Conservation (phyloP, 192 early-diverging fungal genomes). For the Coemansia sp. region DNA sequence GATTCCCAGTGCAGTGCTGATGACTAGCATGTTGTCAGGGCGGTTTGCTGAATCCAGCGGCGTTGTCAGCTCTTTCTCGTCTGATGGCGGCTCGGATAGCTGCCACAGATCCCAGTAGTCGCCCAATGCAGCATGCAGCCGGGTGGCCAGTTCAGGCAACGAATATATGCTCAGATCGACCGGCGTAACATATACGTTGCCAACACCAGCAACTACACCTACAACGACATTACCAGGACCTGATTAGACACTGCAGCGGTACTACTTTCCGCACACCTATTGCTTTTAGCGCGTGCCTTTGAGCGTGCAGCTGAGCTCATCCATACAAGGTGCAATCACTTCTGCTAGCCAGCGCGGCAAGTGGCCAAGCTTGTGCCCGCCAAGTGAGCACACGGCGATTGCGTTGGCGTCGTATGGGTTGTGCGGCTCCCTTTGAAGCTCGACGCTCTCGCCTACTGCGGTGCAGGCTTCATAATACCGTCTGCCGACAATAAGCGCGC, state of each 20-base stretch:
- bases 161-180: constrained; percentile 9
- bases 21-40: not conserved
- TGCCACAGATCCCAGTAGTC: constrained; percentile 43
- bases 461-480: constrained; percentile 17
- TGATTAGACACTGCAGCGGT: too few species aligned
- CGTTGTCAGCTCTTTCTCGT: not conserved
- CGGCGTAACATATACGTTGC: constrained; percentile 22
- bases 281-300: not conserved
- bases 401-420: constrained; percentile 31
- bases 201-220: constrained; percentile 16
- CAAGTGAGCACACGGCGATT: constrained; percentile 10
- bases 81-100: constrained; percentile 1
- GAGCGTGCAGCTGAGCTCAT: constrained; percentile 12
- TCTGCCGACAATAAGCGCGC: constrained; percentile 31
- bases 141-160: not conserved
- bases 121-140: constrained; percentile 8
- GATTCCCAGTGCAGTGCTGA: constrained; percentile 19
- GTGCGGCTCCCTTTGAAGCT: constrained; percentile 7
- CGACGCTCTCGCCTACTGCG: constrained; percentile 3
- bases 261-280: too few species aligned
- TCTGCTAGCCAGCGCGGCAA: constrained; percentile 38
- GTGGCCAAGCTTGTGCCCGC: constrained; percentile 18
- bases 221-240: too few species aligned
- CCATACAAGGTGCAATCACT: constrained; percentile 37
- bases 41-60: not conserved